These are phyloP conservation scores for Calonectria pseudoreteaudii DNA, from an alignment of 2,329 filamentous ascomycete genomes.

Conservation along the genomic window DNA sequence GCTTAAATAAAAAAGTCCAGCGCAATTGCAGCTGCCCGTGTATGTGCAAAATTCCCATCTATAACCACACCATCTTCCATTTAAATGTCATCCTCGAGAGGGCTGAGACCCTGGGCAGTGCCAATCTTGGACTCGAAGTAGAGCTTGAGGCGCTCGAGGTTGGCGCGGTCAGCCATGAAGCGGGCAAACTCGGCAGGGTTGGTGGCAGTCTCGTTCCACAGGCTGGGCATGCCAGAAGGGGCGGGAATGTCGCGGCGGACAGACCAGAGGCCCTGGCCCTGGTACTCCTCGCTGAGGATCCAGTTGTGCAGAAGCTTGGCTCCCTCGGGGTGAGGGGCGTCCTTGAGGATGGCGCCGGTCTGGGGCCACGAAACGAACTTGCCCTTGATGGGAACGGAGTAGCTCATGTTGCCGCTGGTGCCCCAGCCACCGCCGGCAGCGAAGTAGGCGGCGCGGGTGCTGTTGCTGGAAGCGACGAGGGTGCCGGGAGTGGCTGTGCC, in stretches of 20 bases:
- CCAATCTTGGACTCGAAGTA: constrained; percentile 57
- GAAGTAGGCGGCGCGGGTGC: constrained; percentile 50
- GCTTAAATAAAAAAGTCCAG: neutral
- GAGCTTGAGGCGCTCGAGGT: constrained; percentile 55
- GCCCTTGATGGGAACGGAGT: constrained; percentile 42
- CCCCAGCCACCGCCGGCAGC: constrained; percentile 35
- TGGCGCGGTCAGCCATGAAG: constrained; percentile 56
- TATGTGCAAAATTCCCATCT: neutral
- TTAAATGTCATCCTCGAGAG: constrained; percentile 45
- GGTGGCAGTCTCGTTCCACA: constrained; percentile 40
- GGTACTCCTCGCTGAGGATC: constrained; percentile 56
- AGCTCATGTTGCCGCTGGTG: constrained; percentile 22
- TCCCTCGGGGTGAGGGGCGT: constrained; percentile 61
- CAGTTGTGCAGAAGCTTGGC: constrained; percentile 63
- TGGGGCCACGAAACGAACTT: constrained; percentile 62
- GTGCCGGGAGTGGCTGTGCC: constrained; percentile 58
- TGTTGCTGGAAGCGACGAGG: constrained; percentile 46
- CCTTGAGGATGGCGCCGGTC: constrained; percentile 58
- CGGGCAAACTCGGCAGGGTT: constrained; percentile 52
- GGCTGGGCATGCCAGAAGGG: constrained; percentile 41
- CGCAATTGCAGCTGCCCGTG: neutral
- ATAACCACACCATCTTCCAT: neutral
- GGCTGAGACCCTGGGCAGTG: constrained; percentile 55
- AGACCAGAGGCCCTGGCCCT: constrained; percentile 48
- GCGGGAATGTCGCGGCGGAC: constrained; percentile 49